Conservation (phyloP, 2,329 filamentous ascomycete species). For the Phyllosticta paracitricarpa region DNA sequence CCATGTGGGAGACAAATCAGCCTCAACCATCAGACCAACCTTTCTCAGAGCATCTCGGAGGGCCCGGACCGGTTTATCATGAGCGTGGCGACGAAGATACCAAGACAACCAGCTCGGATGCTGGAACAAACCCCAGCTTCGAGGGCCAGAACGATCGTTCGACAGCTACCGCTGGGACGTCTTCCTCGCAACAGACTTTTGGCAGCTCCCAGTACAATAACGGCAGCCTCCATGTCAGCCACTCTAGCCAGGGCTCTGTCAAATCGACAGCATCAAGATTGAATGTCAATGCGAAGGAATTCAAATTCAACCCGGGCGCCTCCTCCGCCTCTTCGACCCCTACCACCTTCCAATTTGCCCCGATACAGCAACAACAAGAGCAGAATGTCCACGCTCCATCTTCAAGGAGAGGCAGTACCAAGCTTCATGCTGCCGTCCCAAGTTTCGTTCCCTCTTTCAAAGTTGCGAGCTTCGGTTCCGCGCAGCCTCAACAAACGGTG, state of each 20-base stretch:
- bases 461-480: conserved; percentile 19
- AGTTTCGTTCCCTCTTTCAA: conserved; percentile 52
- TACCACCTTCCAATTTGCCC: conserved; percentile 31
- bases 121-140: conserved; percentile 27
- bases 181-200: conserved; percentile 33
- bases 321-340: conserved; percentile 38
- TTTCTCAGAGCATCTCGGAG: conserved; percentile 46
- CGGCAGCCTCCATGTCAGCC: conserved; percentile 26
- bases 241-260: conserved; percentile 48
- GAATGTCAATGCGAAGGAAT: conserved; percentile 83
- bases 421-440: conserved; percentile 60
- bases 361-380: conserved; percentile 20
- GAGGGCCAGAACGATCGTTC: conserved; percentile 27
- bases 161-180: conserved; percentile 18
- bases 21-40: conserved; percentile 65
- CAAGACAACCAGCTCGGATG: conserved; percentile 29
- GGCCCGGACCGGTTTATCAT: conserved; percentile 17
- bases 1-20: conserved; percentile 44
- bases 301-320: conserved; percentile 55
- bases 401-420: conserved; percentile 37
- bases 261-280: conserved; percentile 66
- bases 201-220: conserved; percentile 51
- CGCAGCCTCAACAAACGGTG: neutral
- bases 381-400: conserved; percentile 26
- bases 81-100: conserved; percentile 22